Percentiles rank a stretch among this genome's conserved stretches.
These are phyloP conservation scores for Cupressus sempervirens DNA, from an alignment of 75 land plant species.

Conservation along the genomic window DNA sequence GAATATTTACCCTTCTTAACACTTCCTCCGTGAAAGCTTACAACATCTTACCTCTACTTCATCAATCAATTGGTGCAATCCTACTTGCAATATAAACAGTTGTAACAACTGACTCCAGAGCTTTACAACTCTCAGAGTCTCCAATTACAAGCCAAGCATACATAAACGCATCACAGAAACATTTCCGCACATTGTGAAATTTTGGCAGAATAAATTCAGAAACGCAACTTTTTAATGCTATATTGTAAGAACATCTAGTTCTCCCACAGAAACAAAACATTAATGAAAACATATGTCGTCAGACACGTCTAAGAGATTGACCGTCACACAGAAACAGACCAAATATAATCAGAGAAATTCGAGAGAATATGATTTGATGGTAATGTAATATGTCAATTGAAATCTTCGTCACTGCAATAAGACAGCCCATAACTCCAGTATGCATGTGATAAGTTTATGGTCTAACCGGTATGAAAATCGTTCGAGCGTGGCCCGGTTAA, in stretches of 20 bases:
- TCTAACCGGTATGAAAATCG: not conserved
- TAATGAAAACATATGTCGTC: not conserved
- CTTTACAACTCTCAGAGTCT: not conserved
- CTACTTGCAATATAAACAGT: constrained; percentile 1
- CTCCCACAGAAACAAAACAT: not conserved
- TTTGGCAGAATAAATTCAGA: not conserved
- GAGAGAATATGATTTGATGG: not conserved
- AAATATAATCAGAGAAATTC: not conserved
- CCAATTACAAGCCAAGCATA: not conserved
- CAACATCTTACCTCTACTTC: not conserved
- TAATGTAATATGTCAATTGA: not conserved
- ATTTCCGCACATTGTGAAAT: not conserved
- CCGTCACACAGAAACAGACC: not conserved
- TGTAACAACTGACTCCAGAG: not conserved
- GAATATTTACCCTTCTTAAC: not conserved
- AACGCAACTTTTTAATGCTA: not conserved
- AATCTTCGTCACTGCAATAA: not conserved
- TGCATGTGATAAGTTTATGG: not conserved
- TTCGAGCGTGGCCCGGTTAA: not conserved
- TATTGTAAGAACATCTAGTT: not conserved
- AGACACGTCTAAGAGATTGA: not conserved
- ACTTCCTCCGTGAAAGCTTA: too few species aligned
- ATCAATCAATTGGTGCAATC: not conserved
- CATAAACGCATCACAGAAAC: not conserved
- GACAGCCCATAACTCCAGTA: not conserved